Base-by-base conservation (phyloP, 2,329 filamentous ascomycete species). In the Alternaria gansuensis region DNA sequence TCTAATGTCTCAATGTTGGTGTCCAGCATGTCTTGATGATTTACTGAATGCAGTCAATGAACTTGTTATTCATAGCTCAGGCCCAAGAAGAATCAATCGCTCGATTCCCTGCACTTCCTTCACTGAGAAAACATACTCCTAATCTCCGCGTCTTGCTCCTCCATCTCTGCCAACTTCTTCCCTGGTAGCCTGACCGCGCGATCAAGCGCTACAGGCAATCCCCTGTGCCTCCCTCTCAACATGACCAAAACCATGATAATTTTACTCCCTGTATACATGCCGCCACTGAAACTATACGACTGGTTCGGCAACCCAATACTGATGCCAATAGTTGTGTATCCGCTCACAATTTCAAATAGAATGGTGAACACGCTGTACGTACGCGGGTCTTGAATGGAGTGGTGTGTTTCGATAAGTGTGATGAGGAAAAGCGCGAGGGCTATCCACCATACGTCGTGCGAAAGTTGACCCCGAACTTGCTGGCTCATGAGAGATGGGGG, bases 401-500 rank as follows among this genome's bases (percentile, higher is more conserved):
- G 65, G 21, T 62, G 63, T 29, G 65, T 67, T 41, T 69, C 66
- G 50, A 69, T 69, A 34, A 69, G 51, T 4, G 66, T 66, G 50
- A 69, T 69, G 40, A 69, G 56, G 49, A 69, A 69, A 4, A 69
- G 62, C 5, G 65, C 66, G 5, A 69, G 52, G 4, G 65, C 63
- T 23, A 69, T 66, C 63, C 63, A 69, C 66, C 66, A 69, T 29
- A 69, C 65, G 45, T 69, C 66, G 58, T 67, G 63, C 6, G 60
- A 64, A 26, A 69, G 63, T 44, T 69, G 66, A 54, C 66, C 65
- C 7, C 66, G 65, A 14, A 69, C 56, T 53, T 69, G 66, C 33
- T 69, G 66, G 8, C 57, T 67, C 29, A 67, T 52, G 44, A 69
- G 66, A 39, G 60, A 64, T 21, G 66, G 66, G 4, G 66, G 65